Percentiles rank a stretch among this genome's conserved stretches.
Conservation (phyloP, 441 rosid species). For the Rhodomyrtus psidioides region DNA sequence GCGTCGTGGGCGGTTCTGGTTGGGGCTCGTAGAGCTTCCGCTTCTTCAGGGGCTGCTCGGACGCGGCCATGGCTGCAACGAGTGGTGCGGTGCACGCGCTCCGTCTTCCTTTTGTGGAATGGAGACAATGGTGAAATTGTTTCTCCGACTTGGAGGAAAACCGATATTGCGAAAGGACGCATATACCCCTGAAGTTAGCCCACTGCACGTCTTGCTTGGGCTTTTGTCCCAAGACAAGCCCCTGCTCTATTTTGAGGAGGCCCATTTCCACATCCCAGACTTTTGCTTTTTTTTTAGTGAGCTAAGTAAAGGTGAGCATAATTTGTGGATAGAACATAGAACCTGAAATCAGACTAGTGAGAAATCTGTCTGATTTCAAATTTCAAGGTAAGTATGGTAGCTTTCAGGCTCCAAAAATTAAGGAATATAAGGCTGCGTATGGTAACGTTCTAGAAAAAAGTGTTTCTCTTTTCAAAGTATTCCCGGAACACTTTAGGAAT, state of each 20-base stretch:
- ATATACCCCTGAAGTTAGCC: not conserved
- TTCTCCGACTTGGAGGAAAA: not conserved
- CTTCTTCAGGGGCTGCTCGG: slow-evolving; percentile 50
- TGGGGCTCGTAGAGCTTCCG: slow-evolving; percentile 25
- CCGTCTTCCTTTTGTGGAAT: not conserved
- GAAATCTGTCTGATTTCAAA: too few relatives aligned
- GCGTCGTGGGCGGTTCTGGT: slow-evolving; percentile 4
- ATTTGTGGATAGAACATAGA: too few relatives aligned
- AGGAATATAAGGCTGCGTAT: not conserved
- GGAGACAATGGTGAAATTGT: not conserved
- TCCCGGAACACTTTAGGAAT: too few relatives aligned
- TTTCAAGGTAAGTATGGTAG: too few relatives aligned
- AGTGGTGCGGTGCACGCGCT: not conserved
- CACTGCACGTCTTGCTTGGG: not conserved
- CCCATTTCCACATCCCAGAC: not conserved
- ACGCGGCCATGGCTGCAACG: slow-evolving; percentile 43
- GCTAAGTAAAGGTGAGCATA: too few relatives aligned
- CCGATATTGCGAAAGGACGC: not conserved
- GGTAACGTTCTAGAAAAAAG: too few relatives aligned
- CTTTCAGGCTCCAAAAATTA: too few relatives aligned
- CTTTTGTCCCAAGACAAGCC: not conserved
- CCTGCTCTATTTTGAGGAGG: not conserved
- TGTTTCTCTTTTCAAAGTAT: too few relatives aligned
- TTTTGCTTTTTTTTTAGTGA: not conserved
- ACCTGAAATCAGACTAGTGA: too few relatives aligned